Evolutionary conservation across 2,329 filamentous ascomycete genomes (phyloP), one percentile per base, ranked within the genome.

Genomic region (Trichoderma sp.): DNA sequence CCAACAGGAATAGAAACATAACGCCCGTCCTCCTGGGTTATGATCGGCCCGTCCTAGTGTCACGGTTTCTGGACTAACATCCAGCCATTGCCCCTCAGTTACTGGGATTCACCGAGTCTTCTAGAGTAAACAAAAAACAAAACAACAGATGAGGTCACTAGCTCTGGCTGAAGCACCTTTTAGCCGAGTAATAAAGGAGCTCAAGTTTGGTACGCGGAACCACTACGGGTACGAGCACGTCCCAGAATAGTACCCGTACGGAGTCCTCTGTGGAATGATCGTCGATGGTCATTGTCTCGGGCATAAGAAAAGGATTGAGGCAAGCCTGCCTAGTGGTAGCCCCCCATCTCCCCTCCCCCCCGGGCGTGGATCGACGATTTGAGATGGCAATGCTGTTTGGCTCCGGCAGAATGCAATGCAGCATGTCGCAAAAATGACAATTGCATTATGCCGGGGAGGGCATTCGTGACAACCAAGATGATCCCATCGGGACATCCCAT

Each of bases 401-500:
- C 34, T 61, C 18, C 56, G 34, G 56, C 26, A 43, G 34, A 32
- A 47, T 47, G 43, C 43, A 60, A 69, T 61, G 56, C 56, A 61
- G 36, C 57, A 53, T 70, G 66, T 62, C 66, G 57, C 57, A 61
- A 61, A 62, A 57, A 70, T 70, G 66, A 70, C 66, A 70, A 53
- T 70, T 36, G 66, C 57, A 62, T 43, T 21, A 51, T 60, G 66
- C 36, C 57, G 66, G 66, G 66, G 66, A 26, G n/a, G 51, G 30
- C 4, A 67, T 56, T 39, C 47, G 6, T 15, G 26, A 32, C 26
- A 24, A 3, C 18, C 36, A 69, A 60, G 39, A 15, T 51, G 53
- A 69, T 61, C 53, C 26, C 39, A 47, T 51, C 39, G 65, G 53
- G 51, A 53, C 34, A 18, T 30, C 14, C 24, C 34, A 60, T 24